These are phyloP conservation scores for Alternaria rosae DNA, from an alignment of 2,329 filamentous ascomycete genomes.

Conservation along the genomic window DNA sequence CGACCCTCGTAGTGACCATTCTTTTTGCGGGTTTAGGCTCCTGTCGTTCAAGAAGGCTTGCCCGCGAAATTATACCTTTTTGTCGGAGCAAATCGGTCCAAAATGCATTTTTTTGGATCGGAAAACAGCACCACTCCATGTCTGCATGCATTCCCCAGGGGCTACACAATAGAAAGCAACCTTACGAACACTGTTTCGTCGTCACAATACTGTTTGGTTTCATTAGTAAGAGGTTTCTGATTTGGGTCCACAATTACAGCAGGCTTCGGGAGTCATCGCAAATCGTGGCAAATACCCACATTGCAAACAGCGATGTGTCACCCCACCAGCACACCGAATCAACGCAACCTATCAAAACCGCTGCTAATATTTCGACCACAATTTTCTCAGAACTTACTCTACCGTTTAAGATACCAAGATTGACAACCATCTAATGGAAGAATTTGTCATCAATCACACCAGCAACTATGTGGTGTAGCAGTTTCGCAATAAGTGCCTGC, in stretches of 20 bases:
- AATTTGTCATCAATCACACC: constrained; percentile 1
- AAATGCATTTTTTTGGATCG: background rate
- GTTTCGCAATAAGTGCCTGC: background rate
- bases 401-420: rapidly evolving
- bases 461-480: background rate
- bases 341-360: background rate
- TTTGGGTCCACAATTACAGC: background rate
- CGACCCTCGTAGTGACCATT: constrained; percentile 24
- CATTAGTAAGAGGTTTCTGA: background rate
- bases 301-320: background rate
- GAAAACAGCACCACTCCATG: rapidly evolving
- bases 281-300: background rate
- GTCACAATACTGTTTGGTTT: background rate
- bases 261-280: background rate
- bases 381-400: background rate
- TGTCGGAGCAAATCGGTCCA: background rate
- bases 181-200: background rate
- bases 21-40: constrained; percentile 5
- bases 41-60: background rate
- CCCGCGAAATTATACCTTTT: background rate
- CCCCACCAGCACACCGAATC: background rate
- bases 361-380: background rate
- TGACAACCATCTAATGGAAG: rapidly evolving
- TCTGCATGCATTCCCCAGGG: background rate
- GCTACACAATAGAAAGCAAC: background rate